Evolutionary conservation across 805 yeast species (phyloP).

Genomic region (Citeromyces matritensis): DNA sequence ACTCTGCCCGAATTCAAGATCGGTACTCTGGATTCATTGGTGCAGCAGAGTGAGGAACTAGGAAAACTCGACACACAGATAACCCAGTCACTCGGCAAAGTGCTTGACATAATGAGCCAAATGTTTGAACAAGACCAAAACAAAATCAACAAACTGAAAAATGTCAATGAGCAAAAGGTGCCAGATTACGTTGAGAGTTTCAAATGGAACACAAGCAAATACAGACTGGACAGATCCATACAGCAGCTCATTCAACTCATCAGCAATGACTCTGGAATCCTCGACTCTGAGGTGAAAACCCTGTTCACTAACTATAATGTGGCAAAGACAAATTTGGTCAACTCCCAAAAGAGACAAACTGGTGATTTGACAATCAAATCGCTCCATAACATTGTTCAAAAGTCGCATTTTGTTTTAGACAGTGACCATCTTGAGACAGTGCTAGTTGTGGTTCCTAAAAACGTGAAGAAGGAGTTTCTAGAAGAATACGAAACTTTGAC

Average conservation of each 20-base stretch:
- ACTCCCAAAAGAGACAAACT: constrained; percentile 84
- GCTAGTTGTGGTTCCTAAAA: constrained; percentile 79
- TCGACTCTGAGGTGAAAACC: constrained; percentile 76
- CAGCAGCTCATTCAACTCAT: constrained; percentile 58
- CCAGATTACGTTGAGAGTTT: constrained; percentile 59
- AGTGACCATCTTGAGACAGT: constrained; percentile 80
- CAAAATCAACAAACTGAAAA: constrained; percentile 13
- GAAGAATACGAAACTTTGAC: constrained; percentile 61
- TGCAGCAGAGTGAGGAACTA: constrained; percentile 83
- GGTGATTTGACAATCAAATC: constrained; percentile 91
- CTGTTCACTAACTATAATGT: constrained; percentile 61
- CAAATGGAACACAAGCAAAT: constrained; percentile 81
- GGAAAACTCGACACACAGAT: constrained; percentile 72
- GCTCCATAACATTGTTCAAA: constrained; percentile 74
- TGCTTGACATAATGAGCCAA: constrained; percentile 53
- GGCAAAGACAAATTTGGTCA: constrained; percentile 71
- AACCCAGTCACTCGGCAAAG: constrained; percentile 51
- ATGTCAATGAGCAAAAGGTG: constrained; percentile 29
- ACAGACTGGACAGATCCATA: constrained; percentile 72
- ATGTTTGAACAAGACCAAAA: constrained; percentile 18
- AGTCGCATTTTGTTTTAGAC: constrained; percentile 68
- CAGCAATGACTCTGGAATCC: constrained; percentile 61
- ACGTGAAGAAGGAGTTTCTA: constrained; percentile 42
- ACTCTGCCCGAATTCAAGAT: constrained; percentile 75
- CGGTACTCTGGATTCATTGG: constrained; percentile 86